A percentile compares a stretch with the other conserved stretches of the same genome.
phyloP scores from a whole-genome alignment of 2,329 filamentous ascomycete genomes.

The Trichoderma citrinoviride region DNA sequence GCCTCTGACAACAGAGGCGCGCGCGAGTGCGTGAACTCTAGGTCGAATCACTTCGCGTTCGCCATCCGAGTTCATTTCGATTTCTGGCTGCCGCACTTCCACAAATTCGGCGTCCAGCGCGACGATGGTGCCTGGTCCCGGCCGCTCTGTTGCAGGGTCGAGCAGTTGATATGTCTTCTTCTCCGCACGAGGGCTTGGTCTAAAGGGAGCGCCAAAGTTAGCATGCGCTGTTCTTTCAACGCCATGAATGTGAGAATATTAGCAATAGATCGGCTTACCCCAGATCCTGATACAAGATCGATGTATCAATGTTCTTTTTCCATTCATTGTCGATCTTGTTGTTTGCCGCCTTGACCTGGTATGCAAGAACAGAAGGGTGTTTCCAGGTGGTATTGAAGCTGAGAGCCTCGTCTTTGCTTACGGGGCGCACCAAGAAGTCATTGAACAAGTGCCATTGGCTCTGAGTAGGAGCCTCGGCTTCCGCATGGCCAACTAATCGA shows the following conservation, averaged over 20 bases:
- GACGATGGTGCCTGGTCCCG: constrained; percentile 69
- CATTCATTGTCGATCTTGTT: constrained; percentile 82
- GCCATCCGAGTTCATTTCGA: constrained; percentile 93
- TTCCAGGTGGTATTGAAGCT: constrained; percentile 93
- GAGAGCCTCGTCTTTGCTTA: constrained; percentile 78
- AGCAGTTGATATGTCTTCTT: constrained; percentile 61
- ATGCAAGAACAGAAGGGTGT: constrained; percentile 80
- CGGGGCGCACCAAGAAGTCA: constrained; percentile 84
- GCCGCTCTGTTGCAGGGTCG: constrained; percentile 59
- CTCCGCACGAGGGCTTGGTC: constrained; percentile 27
- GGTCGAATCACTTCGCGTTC: constrained; percentile 89
- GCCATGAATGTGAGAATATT: background rate
- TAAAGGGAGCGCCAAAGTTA: background rate
- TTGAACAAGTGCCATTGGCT: constrained; percentile 96
- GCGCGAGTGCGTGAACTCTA: constrained; percentile 85
- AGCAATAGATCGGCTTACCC: constrained; percentile 40
- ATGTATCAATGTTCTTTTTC: constrained; percentile 81
- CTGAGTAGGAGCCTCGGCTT: constrained; percentile 54
- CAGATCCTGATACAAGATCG: constrained; percentile 73
- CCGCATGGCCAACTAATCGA: constrained; percentile 61
- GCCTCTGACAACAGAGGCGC: constrained; percentile 85
- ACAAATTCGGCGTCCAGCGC: constrained; percentile 97
- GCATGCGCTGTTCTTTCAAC: background rate
- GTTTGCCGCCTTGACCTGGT: constrained; percentile 76
- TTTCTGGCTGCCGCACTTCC: constrained; percentile 85